Percentiles rank a stretch among this genome's conserved stretches.
These are phyloP conservation scores for Annulohypoxylon maeteangense DNA, from an alignment of 495 filamentous ascomycete species.

Conservation along the genomic window DNA sequence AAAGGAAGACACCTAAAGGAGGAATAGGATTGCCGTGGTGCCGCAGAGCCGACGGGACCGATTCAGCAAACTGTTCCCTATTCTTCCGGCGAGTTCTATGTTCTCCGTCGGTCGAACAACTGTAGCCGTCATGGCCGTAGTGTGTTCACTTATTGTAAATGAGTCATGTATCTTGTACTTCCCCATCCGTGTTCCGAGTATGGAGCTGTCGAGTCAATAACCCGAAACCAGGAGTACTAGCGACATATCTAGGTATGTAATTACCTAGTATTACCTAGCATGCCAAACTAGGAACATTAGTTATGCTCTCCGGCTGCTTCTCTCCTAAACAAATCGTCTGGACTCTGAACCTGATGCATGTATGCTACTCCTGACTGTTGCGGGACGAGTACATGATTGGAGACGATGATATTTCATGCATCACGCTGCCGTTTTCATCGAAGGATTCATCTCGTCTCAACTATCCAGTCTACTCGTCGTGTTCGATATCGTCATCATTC, in stretches of 20 bases:
- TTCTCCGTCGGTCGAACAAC: slow-evolving; percentile 30
- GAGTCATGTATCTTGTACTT: slow-evolving; percentile 25
- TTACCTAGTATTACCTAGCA: not conserved
- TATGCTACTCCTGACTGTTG: slow-evolving; percentile 9
- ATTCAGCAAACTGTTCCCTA: slow-evolving; percentile 19
- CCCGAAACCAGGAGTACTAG: slow-evolving; percentile 13
- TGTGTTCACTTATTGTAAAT: slow-evolving; percentile 2
- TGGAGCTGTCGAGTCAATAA: not conserved
- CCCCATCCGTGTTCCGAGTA: slow-evolving; percentile 19
- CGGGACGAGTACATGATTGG: slow-evolving; percentile 13
- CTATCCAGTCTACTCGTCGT: slow-evolving; percentile 27
- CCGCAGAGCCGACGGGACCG: slow-evolving; percentile 23
- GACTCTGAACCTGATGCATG: slow-evolving; percentile 30
- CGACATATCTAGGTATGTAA: slow-evolving; percentile 2
- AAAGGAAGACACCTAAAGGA: not conserved
- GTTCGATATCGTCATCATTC: slow-evolving; percentile 42
- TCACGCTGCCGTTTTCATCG: not conserved
- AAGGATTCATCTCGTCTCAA: slow-evolving; percentile 23
- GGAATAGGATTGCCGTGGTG: slow-evolving; percentile 18
- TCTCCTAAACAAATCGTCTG: slow-evolving; percentile 19
- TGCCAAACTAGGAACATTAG: not conserved
- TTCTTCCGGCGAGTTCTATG: slow-evolving; percentile 31
- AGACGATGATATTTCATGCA: slow-evolving; percentile 8
- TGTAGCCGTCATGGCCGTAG: slow-evolving; percentile 23
- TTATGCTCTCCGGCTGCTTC: slow-evolving; percentile 11